Conservation (phyloP, 306 rosid genomes). For the Mucuna pruriens region DNA sequence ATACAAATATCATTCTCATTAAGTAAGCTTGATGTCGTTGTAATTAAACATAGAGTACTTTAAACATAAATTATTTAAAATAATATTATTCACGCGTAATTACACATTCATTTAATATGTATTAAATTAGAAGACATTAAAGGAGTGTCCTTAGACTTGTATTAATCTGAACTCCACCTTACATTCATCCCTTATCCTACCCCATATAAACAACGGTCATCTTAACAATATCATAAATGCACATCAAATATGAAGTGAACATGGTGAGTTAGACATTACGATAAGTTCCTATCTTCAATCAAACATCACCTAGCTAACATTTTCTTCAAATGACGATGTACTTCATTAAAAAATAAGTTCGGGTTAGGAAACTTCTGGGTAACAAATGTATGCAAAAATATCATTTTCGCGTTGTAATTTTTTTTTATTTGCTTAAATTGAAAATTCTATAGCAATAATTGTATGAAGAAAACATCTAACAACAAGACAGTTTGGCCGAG, state of each 20-base stretch:
- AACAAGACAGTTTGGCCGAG: constrained; percentile 84
- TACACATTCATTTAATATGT: neutral
- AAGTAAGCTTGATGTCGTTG: neutral
- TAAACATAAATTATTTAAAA: neutral
- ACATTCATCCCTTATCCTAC: constrained; percentile 22
- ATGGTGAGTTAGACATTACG: neutral
- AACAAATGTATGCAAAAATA: neutral
- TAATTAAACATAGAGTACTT: neutral
- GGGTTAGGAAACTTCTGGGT: neutral
- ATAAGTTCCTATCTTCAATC: neutral
- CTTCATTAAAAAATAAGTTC: neutral
- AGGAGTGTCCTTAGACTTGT: neutral
- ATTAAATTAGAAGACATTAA: neutral
- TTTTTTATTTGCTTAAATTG: neutral
- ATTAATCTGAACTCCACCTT: neutral
- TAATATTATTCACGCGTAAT: neutral
- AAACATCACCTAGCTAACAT: neutral
- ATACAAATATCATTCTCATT: neutral
- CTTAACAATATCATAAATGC: constrained; percentile 9
- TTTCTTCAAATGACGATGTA: neutral
- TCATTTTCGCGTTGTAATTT: neutral
- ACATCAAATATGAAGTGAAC: constrained; percentile 25
- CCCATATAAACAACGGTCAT: neutral
- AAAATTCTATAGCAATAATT: too few species aligned
- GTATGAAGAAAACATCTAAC: too few species aligned